Percentiles rank a stretch among this genome's conserved stretches.
Evolutionary conservation across 495 filamentous ascomycete genomes (phyloP).

Genomic region (Parathielavia hyrcaniae): DNA sequence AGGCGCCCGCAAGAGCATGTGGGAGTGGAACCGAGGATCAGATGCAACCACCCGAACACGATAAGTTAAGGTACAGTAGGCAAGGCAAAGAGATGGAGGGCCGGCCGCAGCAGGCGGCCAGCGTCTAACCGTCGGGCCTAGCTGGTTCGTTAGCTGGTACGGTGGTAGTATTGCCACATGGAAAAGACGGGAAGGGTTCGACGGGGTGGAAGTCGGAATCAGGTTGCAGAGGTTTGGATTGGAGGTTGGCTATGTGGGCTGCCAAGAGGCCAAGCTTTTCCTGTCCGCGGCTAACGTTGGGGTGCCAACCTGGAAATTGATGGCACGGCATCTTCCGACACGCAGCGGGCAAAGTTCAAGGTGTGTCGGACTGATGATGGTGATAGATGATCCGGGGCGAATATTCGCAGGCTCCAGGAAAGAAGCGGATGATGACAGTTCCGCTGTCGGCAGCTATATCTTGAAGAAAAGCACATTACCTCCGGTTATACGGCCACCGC

Average conservation of each 20-base stretch:
- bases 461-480: background rate
- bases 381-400: background rate
- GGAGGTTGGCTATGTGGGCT: background rate
- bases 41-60: background rate
- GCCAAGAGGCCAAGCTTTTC: constrained; percentile 11
- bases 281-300: background rate
- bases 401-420: background rate
- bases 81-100: background rate
- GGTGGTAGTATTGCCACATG: constrained; percentile 12
- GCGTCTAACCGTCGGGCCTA: constrained; percentile 17
- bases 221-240: background rate
- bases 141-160: background rate
- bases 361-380: background rate
- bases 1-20: constrained; percentile 10
- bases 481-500: background rate
- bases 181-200: background rate
- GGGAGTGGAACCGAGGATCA: background rate
- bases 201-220: background rate
- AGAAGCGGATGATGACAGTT: constrained; percentile 9
- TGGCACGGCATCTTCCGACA: background rate
- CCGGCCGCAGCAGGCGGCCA: constrained; percentile 24
- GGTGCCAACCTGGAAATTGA: background rate
- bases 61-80: constrained; percentile 1
- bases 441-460: background rate
- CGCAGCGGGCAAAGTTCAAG: background rate